phyloP scores from a whole-genome alignment of 768 basidiomycete genomes.

The Boletus tomentosulus region DNA sequence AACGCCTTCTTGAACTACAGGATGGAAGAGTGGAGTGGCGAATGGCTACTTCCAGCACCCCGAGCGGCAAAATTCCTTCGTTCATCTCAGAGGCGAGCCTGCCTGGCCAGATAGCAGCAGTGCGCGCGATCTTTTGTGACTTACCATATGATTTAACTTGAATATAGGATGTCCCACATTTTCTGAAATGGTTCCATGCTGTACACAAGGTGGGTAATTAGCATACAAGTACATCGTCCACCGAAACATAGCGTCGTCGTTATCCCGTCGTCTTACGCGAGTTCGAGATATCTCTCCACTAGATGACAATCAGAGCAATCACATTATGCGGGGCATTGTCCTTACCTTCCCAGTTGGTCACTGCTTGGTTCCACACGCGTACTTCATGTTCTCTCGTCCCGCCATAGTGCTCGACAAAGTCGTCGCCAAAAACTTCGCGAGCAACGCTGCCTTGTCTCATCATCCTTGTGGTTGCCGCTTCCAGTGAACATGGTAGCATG shows the following conservation, averaged over 20 bases:
- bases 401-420: slow-evolving; percentile 91
- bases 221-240: background rate
- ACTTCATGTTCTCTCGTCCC: slow-evolving; percentile 95
- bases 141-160: slow-evolving; percentile 2
- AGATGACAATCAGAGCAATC: slow-evolving; percentile 9
- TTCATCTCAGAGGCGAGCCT: slow-evolving; percentile 61
- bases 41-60: slow-evolving; percentile 74
- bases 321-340: background rate
- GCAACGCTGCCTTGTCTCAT: slow-evolving; percentile 75
- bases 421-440: slow-evolving; percentile 81
- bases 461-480: slow-evolving; percentile 78
- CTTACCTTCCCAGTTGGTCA: slow-evolving; percentile 92
- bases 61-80: slow-evolving; percentile 64
- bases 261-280: slow-evolving; percentile 44
- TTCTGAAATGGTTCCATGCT: slow-evolving; percentile 60
- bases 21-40: slow-evolving; percentile 69
- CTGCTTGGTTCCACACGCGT: slow-evolving; percentile 79
- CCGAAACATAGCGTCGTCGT: background rate
- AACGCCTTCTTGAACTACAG: slow-evolving; percentile 58
- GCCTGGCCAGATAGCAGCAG: slow-evolving; percentile 59
- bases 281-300: slow-evolving; percentile 87
- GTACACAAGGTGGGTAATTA: slow-evolving; percentile 17
- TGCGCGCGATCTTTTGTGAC: slow-evolving; percentile 21
- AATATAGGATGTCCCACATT: slow-evolving; percentile 65
- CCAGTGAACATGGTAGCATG: slow-evolving; percentile 76